These are phyloP conservation scores for Coprinellus micaceus DNA, from an alignment of 768 basidiomycete genomes.

Conservation along the genomic window DNA sequence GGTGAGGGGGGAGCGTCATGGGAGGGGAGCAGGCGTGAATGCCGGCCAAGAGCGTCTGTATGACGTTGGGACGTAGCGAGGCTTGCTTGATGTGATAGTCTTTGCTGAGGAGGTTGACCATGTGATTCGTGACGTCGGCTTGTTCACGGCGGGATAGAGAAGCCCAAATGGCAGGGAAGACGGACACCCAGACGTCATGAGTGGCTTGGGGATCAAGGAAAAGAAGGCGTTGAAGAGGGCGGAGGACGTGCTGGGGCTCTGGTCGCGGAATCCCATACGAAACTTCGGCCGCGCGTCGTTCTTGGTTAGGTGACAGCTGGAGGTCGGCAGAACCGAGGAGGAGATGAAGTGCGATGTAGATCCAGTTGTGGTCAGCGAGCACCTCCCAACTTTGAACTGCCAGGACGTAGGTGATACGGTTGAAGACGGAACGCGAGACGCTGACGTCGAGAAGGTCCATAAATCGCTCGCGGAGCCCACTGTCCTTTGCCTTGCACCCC, in stretches of 20 bases:
- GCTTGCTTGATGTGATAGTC: slow-evolving; percentile 91
- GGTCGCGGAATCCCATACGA: slow-evolving; percentile 35
- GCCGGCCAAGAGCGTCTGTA: slow-evolving; percentile 85
- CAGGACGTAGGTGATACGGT: slow-evolving; percentile 83
- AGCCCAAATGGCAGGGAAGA: slow-evolving; percentile 84
- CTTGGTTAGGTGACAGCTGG: slow-evolving; percentile 35
- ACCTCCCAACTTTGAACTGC: slow-evolving; percentile 96
- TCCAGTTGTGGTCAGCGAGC: slow-evolving; percentile 90
- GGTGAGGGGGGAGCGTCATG: slow-evolving; percentile 87
- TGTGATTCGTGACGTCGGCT: slow-evolving; percentile 80
- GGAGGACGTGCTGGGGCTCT: slow-evolving; percentile 55
- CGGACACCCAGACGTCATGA: slow-evolving; percentile 81
- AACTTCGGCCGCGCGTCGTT: slow-evolving; percentile 34
- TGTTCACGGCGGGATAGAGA: slow-evolving; percentile 87
- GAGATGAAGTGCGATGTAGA: slow-evolving; percentile 85
- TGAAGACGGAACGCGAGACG: slow-evolving; percentile 77
- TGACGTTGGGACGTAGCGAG: slow-evolving; percentile 85
- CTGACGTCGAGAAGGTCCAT: slow-evolving; percentile 87
- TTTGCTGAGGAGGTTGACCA: slow-evolving; percentile 86
- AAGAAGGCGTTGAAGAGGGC: slow-evolving; percentile 76
- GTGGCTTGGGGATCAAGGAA: slow-evolving; percentile 76
- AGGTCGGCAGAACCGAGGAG: slow-evolving; percentile 63
- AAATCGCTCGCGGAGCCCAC: slow-evolving; percentile 75
- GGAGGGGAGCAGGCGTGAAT: slow-evolving; percentile 82
- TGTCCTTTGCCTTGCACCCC: slow-evolving; percentile 83